Evolutionary conservation across 805 yeast genomes (phyloP).

Genomic region (Starmerella roubikii): DNA sequence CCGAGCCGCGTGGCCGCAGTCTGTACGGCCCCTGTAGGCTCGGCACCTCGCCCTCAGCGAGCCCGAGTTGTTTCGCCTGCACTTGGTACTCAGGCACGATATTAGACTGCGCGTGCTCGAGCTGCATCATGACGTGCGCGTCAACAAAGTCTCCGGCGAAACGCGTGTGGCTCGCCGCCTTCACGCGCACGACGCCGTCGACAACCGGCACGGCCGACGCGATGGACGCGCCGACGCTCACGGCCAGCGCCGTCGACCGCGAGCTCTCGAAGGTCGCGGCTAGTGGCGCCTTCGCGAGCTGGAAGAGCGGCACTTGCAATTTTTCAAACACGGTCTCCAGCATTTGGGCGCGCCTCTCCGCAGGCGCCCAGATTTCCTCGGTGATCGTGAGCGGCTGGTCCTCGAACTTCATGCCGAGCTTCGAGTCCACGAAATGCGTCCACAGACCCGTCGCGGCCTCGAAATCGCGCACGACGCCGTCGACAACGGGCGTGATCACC

Average conservation of each 20-base stretch:
- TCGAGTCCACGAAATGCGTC: constrained; percentile 38
- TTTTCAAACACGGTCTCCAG: constrained; percentile 59
- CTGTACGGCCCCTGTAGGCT: constrained; percentile 1
- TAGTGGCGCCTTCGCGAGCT: constrained; percentile 65
- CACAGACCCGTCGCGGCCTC: constrained; percentile 70
- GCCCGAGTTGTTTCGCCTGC: constrained; percentile 23
- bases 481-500: constrained; percentile 20
- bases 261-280: constrained; percentile 82
- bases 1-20: constrained; percentile 11
- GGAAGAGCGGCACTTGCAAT: constrained; percentile 67
- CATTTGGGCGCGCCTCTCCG: constrained; percentile 49
- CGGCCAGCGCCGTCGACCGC: constrained; percentile 72
- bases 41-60: constrained; percentile 6
- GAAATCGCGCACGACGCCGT: constrained; percentile 46
- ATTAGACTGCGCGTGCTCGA: constrained; percentile 28
- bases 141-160: constrained; percentile 79
- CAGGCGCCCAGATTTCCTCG: constrained; percentile 77
- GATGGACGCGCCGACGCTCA: constrained; percentile 71
- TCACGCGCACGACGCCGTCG: constrained; percentile 20
- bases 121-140: constrained; percentile 42
- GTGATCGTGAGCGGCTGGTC: constrained; percentile 74
- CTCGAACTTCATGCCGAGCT: constrained; percentile 39
- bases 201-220: constrained; percentile 44
- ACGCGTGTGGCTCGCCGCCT: constrained; percentile 48
- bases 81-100: constrained; percentile 28